phyloP scores from a whole-genome alignment of 331 rosid species.

The Arachis monticola region DNA sequence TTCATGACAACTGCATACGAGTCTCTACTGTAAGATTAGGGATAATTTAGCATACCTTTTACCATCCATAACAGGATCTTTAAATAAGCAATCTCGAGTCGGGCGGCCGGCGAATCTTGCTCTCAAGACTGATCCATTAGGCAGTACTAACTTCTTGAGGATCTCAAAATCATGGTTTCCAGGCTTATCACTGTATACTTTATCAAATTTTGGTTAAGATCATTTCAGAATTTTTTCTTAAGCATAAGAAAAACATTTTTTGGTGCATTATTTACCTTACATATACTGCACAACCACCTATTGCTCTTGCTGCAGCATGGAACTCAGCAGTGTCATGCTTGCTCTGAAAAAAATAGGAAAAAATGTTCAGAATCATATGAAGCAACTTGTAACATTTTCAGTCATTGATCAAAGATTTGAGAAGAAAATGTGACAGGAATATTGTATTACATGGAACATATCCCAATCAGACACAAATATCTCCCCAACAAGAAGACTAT shows the following conservation, averaged over 20 bases:
- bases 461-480: slow-evolving; percentile 83
- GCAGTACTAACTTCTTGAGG: slow-evolving; percentile 68
- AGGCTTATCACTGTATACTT: slow-evolving; percentile 67
- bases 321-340: slow-evolving; percentile 72
- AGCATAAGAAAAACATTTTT: neutral
- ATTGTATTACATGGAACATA: slow-evolving; percentile 78
- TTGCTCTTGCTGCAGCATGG: slow-evolving; percentile 88
- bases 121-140: slow-evolving; percentile 76
- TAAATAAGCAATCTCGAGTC: slow-evolving; percentile 78
- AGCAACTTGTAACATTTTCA: slow-evolving; percentile 11
- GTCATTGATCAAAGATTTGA: neutral
- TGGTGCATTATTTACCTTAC: slow-evolving; percentile 56
- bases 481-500: slow-evolving; percentile 77
- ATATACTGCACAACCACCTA: slow-evolving; percentile 75
- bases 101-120: slow-evolving; percentile 74
- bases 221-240: neutral
- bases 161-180: slow-evolving; percentile 68
- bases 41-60: slow-evolving; percentile 51
- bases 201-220: slow-evolving; percentile 11
- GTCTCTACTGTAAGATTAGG: too few species aligned
- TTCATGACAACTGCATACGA: too few species aligned
- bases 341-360: slow-evolving; percentile 48
- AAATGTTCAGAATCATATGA: slow-evolving; percentile 25
- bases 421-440: slow-evolving; percentile 15
- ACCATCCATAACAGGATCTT: slow-evolving; percentile 68